These are phyloP conservation scores for Vairimorpha apis DNA, from an alignment of 371 early-diverging fungal species.

Conservation along the genomic window DNA sequence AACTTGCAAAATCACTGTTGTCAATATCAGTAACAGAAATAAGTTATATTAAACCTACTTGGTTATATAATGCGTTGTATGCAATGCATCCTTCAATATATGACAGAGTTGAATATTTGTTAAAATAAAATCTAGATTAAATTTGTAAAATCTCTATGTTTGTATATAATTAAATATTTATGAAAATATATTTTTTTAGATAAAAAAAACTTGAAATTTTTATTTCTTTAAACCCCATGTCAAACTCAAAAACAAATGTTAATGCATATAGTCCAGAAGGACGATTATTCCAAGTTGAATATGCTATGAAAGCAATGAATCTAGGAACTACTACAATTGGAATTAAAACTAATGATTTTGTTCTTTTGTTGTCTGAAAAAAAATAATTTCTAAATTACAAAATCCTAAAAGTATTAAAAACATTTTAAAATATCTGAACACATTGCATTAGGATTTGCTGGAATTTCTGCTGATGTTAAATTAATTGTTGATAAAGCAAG, in stretches of 20 bases:
- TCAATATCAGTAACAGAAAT: constrained; percentile 46
- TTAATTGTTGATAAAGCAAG: constrained; percentile 57
- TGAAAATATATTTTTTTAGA: neutral
- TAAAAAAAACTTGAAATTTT: too few relatives aligned
- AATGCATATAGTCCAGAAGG: constrained; percentile 63
- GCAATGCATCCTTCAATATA: constrained; percentile 62
- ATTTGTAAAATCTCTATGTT: neutral
- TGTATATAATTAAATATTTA: neutral
- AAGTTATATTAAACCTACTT: constrained; percentile 52
- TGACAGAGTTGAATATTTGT: constrained; percentile 60
- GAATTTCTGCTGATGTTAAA: constrained; percentile 62
- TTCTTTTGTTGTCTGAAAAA: constrained; percentile 62
- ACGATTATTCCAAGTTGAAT: constrained; percentile 63
- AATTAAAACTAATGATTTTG: constrained; percentile 50
- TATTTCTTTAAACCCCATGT: constrained; percentile 6
- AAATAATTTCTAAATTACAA: constrained; percentile 58
- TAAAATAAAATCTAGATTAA: constrained; percentile 23
- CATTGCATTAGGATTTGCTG: constrained; percentile 57
- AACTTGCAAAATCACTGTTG: constrained; percentile 56
- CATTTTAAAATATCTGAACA: constrained; percentile 61
- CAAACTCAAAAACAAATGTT: constrained; percentile 34
- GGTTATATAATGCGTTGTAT: constrained; percentile 55
- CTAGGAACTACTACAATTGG: constrained; percentile 63
- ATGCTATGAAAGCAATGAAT: constrained; percentile 64
- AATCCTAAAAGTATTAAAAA: constrained; percentile 58